Conservation (phyloP, 2,329 filamentous ascomycete genomes). For the Gliomastix tumulicola region DNA sequence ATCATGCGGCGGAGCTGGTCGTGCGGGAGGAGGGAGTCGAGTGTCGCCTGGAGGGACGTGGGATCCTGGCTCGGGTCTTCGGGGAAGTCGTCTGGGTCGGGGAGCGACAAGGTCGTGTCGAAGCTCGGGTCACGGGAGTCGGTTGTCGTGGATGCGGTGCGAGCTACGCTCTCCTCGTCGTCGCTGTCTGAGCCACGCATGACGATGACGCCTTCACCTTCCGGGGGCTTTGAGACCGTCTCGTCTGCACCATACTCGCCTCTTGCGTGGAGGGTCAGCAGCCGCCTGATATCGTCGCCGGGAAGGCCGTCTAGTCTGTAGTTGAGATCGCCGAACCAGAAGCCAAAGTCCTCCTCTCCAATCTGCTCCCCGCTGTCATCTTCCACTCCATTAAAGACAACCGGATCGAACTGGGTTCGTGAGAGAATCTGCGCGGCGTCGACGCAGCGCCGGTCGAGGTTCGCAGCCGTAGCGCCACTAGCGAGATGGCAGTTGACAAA, state of each 20-base stretch:
- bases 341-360: conserved; percentile 86
- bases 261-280: conserved; percentile 75
- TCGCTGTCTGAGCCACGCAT: conserved; percentile 35
- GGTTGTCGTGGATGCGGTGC: conserved; percentile 22
- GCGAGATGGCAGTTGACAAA: conserved; percentile 91
- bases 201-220: conserved; percentile 44
- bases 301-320: conserved; percentile 85
- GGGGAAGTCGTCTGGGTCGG: conserved; percentile 59
- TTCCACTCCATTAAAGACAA: conserved; percentile 57
- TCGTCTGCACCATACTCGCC: conserved; percentile 62
- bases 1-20: conserved; percentile 79
- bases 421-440: conserved; percentile 73
- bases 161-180: no score
- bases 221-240: conserved; percentile 15
- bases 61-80: conserved; percentile 71
- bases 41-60: conserved; percentile 77
- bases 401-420: conserved; percentile 71
- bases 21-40: conserved; percentile 80
- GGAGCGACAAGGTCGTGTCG: conserved; percentile 35
- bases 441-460: conserved; percentile 82
- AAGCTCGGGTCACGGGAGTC: conserved; percentile 24
- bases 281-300: conserved; percentile 79
- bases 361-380: conserved; percentile 63
- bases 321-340: conserved; percentile 96
- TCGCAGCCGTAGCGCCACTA: conserved; percentile 71